phyloP scores from a whole-genome alignment of 768 basidiomycete genomes.

The Tylopilus sp. region DNA sequence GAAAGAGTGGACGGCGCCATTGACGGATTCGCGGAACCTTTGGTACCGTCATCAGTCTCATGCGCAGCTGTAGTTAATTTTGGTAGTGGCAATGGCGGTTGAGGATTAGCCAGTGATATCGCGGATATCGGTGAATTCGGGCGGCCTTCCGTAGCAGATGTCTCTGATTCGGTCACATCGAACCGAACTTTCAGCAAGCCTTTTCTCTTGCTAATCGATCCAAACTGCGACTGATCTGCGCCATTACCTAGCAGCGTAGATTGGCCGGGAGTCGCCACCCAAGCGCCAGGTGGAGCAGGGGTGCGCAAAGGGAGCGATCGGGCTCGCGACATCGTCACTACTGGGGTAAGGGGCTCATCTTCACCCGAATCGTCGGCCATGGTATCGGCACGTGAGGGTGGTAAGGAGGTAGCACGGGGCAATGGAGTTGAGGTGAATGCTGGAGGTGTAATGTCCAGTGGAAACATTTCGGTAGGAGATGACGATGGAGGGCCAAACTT shows the following conservation, averaged over 20 bases:
- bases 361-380: conserved; percentile 16
- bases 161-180: conserved; percentile 42
- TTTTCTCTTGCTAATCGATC: conserved; percentile 42
- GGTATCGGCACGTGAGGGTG: conserved; percentile 15
- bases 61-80: not conserved
- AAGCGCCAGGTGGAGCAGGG: conserved; percentile 68
- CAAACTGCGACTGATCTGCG: conserved; percentile 29
- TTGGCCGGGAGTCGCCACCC: conserved; percentile 54
- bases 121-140: conserved; percentile 26
- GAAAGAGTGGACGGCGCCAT: not conserved
- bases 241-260: conserved; percentile 16
- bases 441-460: conserved; percentile 26
- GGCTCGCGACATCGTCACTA: conserved; percentile 46
- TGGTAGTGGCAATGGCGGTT: conserved; percentile 13
- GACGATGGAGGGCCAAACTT: conserved; percentile 10
- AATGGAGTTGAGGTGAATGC: conserved; percentile 26
- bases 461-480: conserved; percentile 18
- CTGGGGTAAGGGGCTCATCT: conserved; percentile 41
- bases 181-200: conserved; percentile 73
- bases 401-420: conserved; percentile 12
- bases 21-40: conserved; percentile 1
- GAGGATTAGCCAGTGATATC: conserved; percentile 23
- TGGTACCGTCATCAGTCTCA: conserved; percentile 8
- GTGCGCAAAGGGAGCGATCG: conserved; percentile 49
- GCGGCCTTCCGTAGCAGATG: conserved; percentile 29